Evolutionary conservation across 2,329 filamentous ascomycete species (phyloP), one percentile per base, ranked within the genome.

Genomic region (Aspergillus versicolor): DNA sequence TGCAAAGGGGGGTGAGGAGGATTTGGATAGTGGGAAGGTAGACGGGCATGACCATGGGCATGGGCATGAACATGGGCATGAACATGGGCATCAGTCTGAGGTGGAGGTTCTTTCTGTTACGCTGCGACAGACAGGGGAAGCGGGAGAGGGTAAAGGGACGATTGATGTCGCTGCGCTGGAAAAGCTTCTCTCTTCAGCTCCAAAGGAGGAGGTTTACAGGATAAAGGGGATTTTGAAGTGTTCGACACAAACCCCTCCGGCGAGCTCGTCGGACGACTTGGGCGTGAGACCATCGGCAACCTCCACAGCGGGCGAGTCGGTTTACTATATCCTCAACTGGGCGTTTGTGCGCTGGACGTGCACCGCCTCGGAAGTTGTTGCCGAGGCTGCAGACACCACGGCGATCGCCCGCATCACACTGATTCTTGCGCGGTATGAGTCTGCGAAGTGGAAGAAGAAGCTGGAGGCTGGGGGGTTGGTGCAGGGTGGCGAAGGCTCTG

Each of bases 321-420:
- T 75, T 15, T 81, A 90, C 54, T 97, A 94, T 70, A 96, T 99
- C 44, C 82, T 99, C 58, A 99, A 99, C 73, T 99, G 94, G 94
- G 94, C 94, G 0, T 99, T 99, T 76, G 92, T 92, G 0, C 84
- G 94, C 30, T 99, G 94, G 93, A 96, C 87, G 0, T 96, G 93
- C 69, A 95, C 92, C 2, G 81, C 84, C 5, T 73, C 70, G 2
- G 62, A 66, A 2, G 77, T 87, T 17, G 67, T 71, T 24, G 66
- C 68, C 1, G 65, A 72, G 51, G 65, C 64, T 2, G 67, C 70
- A 3, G 70, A 72, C 24, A 61, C 68, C 4, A 53, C 64, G 38
- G 68, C 71, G 24, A 63, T 76, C 21, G 70, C 77, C 21, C 64
- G 75, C 38, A 64, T 81, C 56, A 81, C 79, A 0, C 67, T 81